Base-by-base conservation (phyloP, 2,329 filamentous ascomycete species). In the Fusarium multiceps region DNA sequence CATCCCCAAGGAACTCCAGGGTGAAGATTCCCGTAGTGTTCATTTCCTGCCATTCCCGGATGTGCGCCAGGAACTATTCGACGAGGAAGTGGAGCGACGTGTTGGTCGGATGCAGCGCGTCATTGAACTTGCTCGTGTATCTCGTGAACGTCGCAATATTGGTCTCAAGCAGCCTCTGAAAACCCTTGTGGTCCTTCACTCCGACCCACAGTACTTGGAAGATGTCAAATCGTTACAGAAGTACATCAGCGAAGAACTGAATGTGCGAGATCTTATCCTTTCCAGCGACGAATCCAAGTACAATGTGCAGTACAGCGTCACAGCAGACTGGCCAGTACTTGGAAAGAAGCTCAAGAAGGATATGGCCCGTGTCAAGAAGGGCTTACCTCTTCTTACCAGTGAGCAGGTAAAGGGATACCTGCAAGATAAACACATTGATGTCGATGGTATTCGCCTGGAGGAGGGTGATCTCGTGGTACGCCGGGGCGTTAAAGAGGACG, bases 291-390 rank as follows among this genome's bases (percentile, higher is more conserved):
- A 98, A 82, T 91, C 89, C 58, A 93, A 92, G 78, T 98, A 98
- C 83, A 93, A 94, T 57, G 94, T 99, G 47, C 91, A 96, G 77
- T 97, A 98, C 82, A 93, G 92, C 66, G 93, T 95, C 18, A 89
- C 88, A 41, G 94, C 94, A 10, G 96, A 99, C 80, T 98, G 96
- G 92, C 94, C 96, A 16, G 92, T 93, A 4, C 86, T 99, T 18
- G 96, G 96, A 71, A 97, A 97, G 88, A 98, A 98, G 84, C 87
- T 98, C 73, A 97, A 97, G 86, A 98, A 97, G 82, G 94, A 98
- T 76, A 93, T 94, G 71, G 89, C 90, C 71, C 93, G 92, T 78
- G 94, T 98, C 73, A 97, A 97, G 85, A 97, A 95, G 82, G 94
- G 93, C 4, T 83, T 99, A 47, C 94, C 94, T 8, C 85, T 82